Base-by-base conservation (phyloP, 2,329 filamentous ascomycete species). In the Fusarium gaditjirri region DNA sequence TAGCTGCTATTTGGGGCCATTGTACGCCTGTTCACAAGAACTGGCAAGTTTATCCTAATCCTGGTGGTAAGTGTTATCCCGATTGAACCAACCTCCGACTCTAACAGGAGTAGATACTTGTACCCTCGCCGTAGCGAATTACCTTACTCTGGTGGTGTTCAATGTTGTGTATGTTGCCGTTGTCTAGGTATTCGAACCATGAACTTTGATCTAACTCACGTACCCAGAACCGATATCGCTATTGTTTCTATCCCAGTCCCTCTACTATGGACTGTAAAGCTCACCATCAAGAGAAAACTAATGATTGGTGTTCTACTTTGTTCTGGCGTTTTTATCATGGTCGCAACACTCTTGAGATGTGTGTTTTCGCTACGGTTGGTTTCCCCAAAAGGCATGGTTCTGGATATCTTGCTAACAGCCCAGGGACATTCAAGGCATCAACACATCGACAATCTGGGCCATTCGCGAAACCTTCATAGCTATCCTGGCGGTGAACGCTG, bases 381-480 rank as follows among this genome's bases (percentile, higher is more conserved):
- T 21, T 16, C 10, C 25, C 25, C 10, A 4, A 14, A 5, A 2
- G 8, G 5, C 11, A n/a, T 23, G 2, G 2, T 3, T 12, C 9
- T 31, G 6, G 3, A 6, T 2, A 4, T 16, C 36, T 21, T 25
- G 19, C 66, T 73, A 47, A 73, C 42, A 14, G 11, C 5, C 12
- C 23, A 74, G 76, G 31, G 75, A 80, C 31, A 80, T 83, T 41
- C 50, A 81, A 23, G 78, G 77, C 21, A 81, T 84, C 73, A 82
- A 83, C 62, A 69, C 78, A 5, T 80, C 79, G 29, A 83, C 81
- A 1, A 82, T 84, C 25, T 84, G 83, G 83, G 82, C 81, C 17
- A 83, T 83, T 21, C 79, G 84, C 47, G 84, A 85, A 72, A 83
- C 81, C 6, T 84, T 85, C 44, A 80, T 84, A 36, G 83, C 78